A percentile compares a stretch with the other conserved stretches of the same genome.
Evolutionary conservation across 164 flowering plant species (phyloP).

Genomic region (Amborella trichopoda): DNA sequence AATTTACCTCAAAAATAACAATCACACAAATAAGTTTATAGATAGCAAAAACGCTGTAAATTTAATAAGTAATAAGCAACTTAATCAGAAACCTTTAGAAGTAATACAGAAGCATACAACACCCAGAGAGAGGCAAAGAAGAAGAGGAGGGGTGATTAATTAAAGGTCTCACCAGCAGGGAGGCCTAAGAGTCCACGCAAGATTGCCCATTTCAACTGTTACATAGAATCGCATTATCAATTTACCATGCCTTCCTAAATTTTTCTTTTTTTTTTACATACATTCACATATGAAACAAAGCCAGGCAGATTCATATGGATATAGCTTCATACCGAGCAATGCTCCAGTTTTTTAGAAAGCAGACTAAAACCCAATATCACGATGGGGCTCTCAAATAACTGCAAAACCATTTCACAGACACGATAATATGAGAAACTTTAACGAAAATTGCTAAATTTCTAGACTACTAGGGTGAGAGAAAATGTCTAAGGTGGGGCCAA

Average conservation of each 20-base stretch:
- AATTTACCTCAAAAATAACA: not conserved
- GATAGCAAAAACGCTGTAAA: not conserved
- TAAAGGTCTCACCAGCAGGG: slow-evolving; percentile 45
- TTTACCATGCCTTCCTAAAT: not conserved
- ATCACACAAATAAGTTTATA: not conserved
- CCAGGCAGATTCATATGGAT: not conserved
- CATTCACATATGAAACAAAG: not conserved
- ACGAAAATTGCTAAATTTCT: not conserved
- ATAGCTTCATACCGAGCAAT: slow-evolving; percentile 39
- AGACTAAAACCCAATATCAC: slow-evolving; percentile 39
- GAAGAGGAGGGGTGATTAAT: not conserved
- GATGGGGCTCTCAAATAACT: slow-evolving; percentile 40
- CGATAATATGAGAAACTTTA: not conserved
- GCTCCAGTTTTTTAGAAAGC: slow-evolving; percentile 30
- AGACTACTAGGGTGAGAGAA: not conserved
- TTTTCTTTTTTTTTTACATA: slow-evolving; percentile 1
- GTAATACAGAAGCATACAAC: not conserved
- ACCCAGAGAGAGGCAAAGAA: not conserved
- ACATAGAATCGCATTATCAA: not conserved
- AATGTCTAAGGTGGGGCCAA: not conserved
- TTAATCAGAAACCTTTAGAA: not conserved
- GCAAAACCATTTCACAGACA: slow-evolving; percentile 2
- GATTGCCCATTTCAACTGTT: not conserved
- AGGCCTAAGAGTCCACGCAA: slow-evolving; percentile 40
- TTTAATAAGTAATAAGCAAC: not conserved